Evolutionary conservation across 352 stramenopile species (phyloP), one percentile per base, ranked within the genome.

Genomic region (Pythium myriotylum): DNA sequence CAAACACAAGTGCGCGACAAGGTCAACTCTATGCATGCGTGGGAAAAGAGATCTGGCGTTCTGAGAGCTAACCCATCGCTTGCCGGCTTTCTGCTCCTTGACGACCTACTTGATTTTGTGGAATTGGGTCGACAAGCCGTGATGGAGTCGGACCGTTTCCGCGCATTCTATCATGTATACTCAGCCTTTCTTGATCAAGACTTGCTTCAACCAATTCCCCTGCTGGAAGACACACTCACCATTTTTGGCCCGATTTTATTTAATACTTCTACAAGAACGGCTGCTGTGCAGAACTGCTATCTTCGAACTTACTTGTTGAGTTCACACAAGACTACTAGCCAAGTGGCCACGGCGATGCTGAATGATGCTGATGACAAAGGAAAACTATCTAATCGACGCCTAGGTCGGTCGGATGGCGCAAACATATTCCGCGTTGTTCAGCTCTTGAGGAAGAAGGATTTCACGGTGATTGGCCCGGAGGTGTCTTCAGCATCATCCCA

Each of bases 201-300:
- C 0, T 42, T 71, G 12, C 10, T 76, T 1, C 24, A 59, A 2
- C 6, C 42, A 12, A 67, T 68, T 12, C 42, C 57, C 5, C 67
- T 76, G 40, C 57, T 76, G n/a, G 73, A 77, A 10, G 62, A 62
- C 0, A 20, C 73, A 24, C 33, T 81, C 26, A 24, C 47, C 0
- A 29, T 69, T 9, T 72, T 70, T 26, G 69, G 71, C 1, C 1
- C 54, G 20, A 54, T 56, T 22, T 62, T 77, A 4, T 80, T 80
- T 40, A 72, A 62, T 3, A n/a, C n/a, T n/a, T 60, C 72, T 7
- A 51, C 58, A 7, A 57, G 51, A 4, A 59, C 59, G 10, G 68
- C 5, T 10, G 29, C 62, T 5, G 32, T 40, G 4, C 56, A 67
- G 14, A 68, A 68, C 14, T 58, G 51, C 23, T 77, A 62, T 33